Evolutionary conservation across 2,329 filamentous ascomycete species (phyloP).

Genomic region (Arachnopeziza araneosa): DNA sequence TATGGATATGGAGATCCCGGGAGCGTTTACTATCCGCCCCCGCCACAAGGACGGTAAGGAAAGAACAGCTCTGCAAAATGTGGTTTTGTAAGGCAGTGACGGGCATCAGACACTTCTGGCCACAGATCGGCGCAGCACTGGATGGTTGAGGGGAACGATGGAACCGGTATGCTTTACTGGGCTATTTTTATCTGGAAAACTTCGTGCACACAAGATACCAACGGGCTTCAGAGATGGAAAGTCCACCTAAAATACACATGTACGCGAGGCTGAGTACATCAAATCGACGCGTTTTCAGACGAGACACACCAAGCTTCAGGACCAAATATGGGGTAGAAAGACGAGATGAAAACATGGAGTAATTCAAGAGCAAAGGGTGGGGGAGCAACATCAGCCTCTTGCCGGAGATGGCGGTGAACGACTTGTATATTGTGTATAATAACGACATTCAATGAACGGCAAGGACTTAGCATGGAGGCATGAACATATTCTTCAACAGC

Average conservation of each 20-base stretch:
- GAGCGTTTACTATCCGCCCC: constrained; percentile 25
- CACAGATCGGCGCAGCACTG: background rate
- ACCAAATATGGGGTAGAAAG: background rate
- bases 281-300: background rate
- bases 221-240: background rate
- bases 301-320: background rate
- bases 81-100: background rate
- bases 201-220: background rate
- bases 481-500: background rate
- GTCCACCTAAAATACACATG: background rate
- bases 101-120: background rate
- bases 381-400: background rate
- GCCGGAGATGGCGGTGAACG: background rate
- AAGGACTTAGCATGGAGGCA: background rate
- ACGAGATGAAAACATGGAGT: background rate
- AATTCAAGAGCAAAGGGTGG: background rate
- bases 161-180: background rate
- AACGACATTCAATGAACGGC: background rate
- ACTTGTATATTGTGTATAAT: background rate
- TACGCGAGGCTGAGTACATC: background rate
- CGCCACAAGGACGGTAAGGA: constrained; percentile 20
- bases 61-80: background rate
- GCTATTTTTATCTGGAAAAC: background rate
- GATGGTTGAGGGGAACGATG: background rate
- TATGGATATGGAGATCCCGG: constrained; percentile 22